phyloP scores from a whole-genome alignment of 2,329 filamentous ascomycete species.

The Beauveria scarabaeidicola region DNA sequence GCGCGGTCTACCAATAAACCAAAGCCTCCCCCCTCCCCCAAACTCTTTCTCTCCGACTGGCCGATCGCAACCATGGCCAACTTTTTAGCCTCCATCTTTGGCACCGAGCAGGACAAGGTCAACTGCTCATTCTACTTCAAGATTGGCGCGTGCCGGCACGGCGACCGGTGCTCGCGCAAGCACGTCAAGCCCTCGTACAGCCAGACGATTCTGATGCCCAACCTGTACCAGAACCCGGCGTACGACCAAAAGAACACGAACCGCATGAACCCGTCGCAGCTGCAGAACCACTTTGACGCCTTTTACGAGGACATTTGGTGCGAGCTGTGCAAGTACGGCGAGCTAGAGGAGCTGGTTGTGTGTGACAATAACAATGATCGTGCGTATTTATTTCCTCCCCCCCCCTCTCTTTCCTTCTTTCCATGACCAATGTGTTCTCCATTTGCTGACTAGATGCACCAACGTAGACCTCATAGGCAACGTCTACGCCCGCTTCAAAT shows the following conservation, averaged over 20 bases:
- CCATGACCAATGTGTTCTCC: neutral
- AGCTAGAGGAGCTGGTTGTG: conserved; percentile 94
- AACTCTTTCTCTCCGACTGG: neutral
- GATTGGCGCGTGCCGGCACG: conserved; percentile 96
- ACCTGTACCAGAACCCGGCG: conserved; percentile 97
- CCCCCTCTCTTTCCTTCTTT: neutral
- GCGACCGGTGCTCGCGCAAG: conserved; percentile 95
- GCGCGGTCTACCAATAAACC: too few species aligned
- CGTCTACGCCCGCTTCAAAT: conserved; percentile 99
- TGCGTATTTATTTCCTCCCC: conserved; percentile 35
- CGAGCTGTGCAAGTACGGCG: conserved; percentile 98
- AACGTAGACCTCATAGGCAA: conserved; percentile 83
- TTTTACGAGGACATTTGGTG: conserved; percentile 99
- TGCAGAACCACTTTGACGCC: conserved; percentile 98
- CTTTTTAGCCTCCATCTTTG: conserved; percentile 98
- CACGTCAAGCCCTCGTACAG: conserved; percentile 98
- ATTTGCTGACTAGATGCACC: neutral
- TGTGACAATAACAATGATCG: conserved; percentile 99
- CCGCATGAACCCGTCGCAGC: conserved; percentile 92
- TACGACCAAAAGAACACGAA: conserved; percentile 75
- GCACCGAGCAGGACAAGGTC: conserved; percentile 98
- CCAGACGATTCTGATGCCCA: conserved; percentile 95
- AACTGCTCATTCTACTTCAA: conserved; percentile 99
- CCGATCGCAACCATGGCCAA: conserved; percentile 63
- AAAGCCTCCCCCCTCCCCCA: neutral